phyloP scores from a whole-genome alignment of 2,329 filamentous ascomycete genomes.

The Arthrobotrys sphaeroides region DNA sequence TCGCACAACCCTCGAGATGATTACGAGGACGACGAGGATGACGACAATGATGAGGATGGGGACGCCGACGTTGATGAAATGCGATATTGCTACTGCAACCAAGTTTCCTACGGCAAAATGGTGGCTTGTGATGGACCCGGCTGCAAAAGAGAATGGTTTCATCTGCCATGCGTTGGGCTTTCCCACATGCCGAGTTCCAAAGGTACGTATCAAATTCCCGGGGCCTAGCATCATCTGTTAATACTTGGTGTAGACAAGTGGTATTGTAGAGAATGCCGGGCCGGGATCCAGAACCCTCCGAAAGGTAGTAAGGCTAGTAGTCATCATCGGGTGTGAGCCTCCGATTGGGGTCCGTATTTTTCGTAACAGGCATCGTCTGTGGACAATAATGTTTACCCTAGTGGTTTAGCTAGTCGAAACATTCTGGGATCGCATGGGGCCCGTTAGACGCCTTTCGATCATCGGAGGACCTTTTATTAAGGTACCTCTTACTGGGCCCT shows the following conservation, averaged over 20 bases:
- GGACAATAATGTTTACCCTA: no score
- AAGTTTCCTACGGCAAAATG: conserved; percentile 87
- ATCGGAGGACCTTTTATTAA: no score
- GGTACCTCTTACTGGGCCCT: no score
- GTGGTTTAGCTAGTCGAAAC: no score
- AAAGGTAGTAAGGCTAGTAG: conserved; percentile 23
- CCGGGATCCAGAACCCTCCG: neutral
- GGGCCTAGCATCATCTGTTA: neutral
- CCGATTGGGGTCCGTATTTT: no score
- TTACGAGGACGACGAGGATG: conserved; percentile 61
- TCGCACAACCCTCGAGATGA: neutral
- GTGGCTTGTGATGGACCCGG: conserved; percentile 86
- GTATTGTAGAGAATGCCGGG: conserved; percentile 77
- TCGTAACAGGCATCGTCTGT: no score
- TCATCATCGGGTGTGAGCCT: conserved; percentile 13
- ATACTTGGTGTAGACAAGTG: conserved; percentile 72
- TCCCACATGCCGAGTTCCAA: conserved; percentile 80
- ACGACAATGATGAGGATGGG: conserved; percentile 69
- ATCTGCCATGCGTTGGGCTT: conserved; percentile 81
- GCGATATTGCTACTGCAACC: conserved; percentile 83
- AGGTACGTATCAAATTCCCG: conserved; percentile 67
- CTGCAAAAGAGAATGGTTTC: conserved; percentile 87
- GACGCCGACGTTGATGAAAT: conserved; percentile 78
- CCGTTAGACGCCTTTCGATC: no score
- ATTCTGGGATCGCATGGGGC: no score